These are phyloP conservation scores for Salix viminalis DNA, from an alignment of 345 rosid species.

Conservation along the genomic window DNA sequence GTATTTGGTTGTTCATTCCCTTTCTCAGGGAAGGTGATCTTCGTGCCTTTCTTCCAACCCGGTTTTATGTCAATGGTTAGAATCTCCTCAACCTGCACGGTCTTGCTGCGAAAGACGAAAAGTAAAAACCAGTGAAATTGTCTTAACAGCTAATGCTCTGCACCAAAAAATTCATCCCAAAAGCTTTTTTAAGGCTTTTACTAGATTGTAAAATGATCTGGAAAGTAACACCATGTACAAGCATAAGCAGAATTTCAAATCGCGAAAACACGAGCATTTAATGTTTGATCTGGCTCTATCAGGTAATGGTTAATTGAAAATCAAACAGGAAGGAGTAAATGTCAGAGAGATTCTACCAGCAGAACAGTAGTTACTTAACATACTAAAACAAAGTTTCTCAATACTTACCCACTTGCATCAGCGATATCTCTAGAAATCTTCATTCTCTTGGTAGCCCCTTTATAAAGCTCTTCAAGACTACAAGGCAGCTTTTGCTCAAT, in stretches of 20 bases:
- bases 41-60: conserved; percentile 30
- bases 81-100: conserved; percentile 18
- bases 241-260: background rate
- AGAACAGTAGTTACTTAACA: no score
- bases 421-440: conserved; percentile 23
- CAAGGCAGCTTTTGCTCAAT: conserved; percentile 22
- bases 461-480: conserved; percentile 27
- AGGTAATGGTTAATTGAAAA: background rate
- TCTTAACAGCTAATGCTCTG: background rate
- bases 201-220: background rate
- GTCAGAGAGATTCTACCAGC: background rate
- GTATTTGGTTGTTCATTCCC: conserved; percentile 17
- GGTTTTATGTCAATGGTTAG: conserved; percentile 24
- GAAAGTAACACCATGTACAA: background rate
- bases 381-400: no score
- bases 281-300: background rate
- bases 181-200: background rate
- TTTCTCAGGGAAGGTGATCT: conserved; percentile 24
- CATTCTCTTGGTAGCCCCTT: conserved; percentile 24
- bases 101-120: conserved; percentile 7
- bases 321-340: background rate
- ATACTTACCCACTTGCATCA: conserved; percentile 21
- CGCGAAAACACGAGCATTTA: background rate
- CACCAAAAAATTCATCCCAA: background rate
- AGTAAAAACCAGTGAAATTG: background rate